Evolutionary conservation across 768 basidiomycete genomes (phyloP), one percentile per base, ranked within the genome.

Genomic region (Chalciporus piperatus): DNA sequence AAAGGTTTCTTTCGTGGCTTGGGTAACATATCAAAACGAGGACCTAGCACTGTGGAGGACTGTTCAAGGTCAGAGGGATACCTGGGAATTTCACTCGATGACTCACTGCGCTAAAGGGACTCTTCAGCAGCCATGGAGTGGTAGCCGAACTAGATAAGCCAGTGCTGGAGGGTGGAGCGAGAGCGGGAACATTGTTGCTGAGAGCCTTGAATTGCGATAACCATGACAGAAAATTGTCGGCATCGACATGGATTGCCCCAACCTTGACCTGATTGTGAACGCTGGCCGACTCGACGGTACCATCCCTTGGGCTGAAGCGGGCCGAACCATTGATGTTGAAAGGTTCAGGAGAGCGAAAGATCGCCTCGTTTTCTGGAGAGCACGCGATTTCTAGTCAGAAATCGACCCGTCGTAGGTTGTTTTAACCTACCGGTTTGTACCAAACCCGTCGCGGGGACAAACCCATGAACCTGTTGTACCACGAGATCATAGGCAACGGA

Each of bases 261-360:
- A 83, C 56, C 40, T 69, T 72, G 32, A 85, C 59, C 4, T 66
- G 68, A 5, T 72, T 66, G 14, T 76, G 72, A 38, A 86, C 61
- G 38, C 83, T 83, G 47, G 80, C 76, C 4, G 74, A 68, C 51
- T 85, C 77, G 28, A 85, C 59, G 22, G 70, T 67, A 19, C 82
- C 79, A 46, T 75, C 72, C 52, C 78, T 77, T 6, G 86, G 85
- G 64, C 78, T 80, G 60, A 88, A 82, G 43, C 74, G 72, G 41
- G 79, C 70, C 12, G 77, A 79, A n/a, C 76, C 71, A 32, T 62
- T 63, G 35, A 82, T 67, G 45, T 72, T 68, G 41, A 82, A 71
- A 1, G 68, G 59, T 6, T 76, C 74, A 7, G 80, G 77, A 16
- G 81, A 68, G 47, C 67, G 67, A 14, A 86, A 56, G 55, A 84